phyloP scores from a whole-genome alignment of 345 rosid genomes.

The Eucalyptus guilfoylei region DNA sequence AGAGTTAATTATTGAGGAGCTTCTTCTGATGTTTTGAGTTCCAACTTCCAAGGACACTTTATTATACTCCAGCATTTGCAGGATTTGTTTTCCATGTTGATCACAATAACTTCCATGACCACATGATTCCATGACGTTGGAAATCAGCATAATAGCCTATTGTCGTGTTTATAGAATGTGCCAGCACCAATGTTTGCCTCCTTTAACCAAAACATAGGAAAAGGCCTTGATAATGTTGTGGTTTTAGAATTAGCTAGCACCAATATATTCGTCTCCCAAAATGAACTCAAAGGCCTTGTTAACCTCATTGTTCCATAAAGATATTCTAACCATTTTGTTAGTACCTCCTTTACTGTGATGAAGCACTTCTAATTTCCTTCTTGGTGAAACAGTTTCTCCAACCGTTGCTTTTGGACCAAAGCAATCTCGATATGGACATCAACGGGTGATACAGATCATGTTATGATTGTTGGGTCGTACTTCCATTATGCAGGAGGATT shows the following conservation, averaged over 20 bases:
- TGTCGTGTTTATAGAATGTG: neutral
- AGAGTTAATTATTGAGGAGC: neutral
- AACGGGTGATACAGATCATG: constrained; percentile 80
- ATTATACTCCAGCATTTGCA: neutral
- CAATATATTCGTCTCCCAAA: neutral
- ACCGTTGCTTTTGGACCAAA: constrained; percentile 84
- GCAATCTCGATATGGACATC: constrained; percentile 95
- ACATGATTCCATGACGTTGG: neutral
- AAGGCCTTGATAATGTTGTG: neutral
- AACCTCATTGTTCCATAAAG: neutral
- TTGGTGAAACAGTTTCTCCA: constrained; percentile 47
- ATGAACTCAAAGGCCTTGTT: neutral
- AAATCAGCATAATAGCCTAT: neutral
- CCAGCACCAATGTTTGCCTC: neutral
- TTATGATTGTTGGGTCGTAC: constrained; percentile 72
- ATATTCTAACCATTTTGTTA: neutral
- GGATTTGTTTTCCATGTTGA: neutral
- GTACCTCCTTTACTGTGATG: neutral
- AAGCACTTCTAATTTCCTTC: neutral
- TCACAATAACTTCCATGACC: neutral
- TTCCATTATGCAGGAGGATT: constrained; percentile 87
- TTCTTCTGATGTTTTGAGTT: neutral
- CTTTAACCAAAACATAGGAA: neutral
- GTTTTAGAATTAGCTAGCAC: neutral
- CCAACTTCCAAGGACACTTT: neutral